These are phyloP conservation scores for Helotiales sp. DNA, from an alignment of 2,329 filamentous ascomycete genomes.

Conservation along the genomic window DNA sequence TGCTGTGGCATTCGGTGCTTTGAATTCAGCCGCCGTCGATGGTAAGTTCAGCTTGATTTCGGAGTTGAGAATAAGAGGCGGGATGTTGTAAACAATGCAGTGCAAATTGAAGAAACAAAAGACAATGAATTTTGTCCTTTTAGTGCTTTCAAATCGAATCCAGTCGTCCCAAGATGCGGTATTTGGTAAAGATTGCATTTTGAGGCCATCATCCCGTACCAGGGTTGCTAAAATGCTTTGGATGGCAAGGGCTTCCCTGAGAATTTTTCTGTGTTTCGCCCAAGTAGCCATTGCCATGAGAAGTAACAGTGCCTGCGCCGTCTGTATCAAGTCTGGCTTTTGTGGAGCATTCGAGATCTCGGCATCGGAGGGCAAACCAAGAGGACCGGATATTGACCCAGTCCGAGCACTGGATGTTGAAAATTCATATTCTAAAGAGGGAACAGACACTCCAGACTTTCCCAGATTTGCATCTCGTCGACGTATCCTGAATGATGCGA, in stretches of 20 bases:
- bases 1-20: slow-evolving; percentile 59
- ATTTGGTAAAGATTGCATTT: slow-evolving; percentile 51
- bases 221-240: slow-evolving; percentile 59
- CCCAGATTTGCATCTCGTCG: slow-evolving; percentile 59
- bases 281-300: slow-evolving; percentile 65
- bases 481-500: slow-evolving; percentile 63
- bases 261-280: slow-evolving; percentile 56
- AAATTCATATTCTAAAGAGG: background rate
- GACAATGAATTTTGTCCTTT: slow-evolving; percentile 63
- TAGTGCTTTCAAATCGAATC: slow-evolving; percentile 61
- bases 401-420: background rate
- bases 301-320: slow-evolving; percentile 66
- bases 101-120: slow-evolving; percentile 68
- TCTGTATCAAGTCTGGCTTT: slow-evolving; percentile 52
- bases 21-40: slow-evolving; percentile 60
- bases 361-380: slow-evolving; percentile 16
- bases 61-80: slow-evolving; percentile 61
- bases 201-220: slow-evolving; percentile 60
- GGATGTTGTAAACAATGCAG: slow-evolving; percentile 65
- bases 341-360: slow-evolving; percentile 11
- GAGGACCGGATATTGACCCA: slow-evolving; percentile 9
- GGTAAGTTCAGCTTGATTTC: slow-evolving; percentile 62
- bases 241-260: slow-evolving; percentile 56
- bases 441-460: background rate
- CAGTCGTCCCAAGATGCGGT: slow-evolving; percentile 63